phyloP scores from a whole-genome alignment of 2,329 filamentous ascomycete genomes.

The Aspergillus uvarum region DNA sequence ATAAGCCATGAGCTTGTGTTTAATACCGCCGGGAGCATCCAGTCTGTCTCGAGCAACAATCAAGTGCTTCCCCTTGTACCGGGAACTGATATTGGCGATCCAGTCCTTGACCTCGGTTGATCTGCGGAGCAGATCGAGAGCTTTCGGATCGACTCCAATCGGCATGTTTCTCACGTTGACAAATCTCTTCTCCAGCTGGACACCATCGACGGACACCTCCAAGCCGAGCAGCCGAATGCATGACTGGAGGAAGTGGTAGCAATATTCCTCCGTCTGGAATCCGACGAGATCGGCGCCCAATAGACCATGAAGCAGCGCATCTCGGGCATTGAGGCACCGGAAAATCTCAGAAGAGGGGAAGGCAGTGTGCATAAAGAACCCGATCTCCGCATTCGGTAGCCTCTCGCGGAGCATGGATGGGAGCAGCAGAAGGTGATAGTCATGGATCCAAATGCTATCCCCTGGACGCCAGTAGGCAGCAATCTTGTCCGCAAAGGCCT shows the following conservation, averaged over 20 bases:
- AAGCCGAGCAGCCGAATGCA: constrained; percentile 83
- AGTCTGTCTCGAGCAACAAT: constrained; percentile 93
- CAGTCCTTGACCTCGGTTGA: constrained; percentile 72
- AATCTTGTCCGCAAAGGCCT: constrained; percentile 86
- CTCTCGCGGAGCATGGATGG: constrained; percentile 83
- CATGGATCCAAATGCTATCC: constrained; percentile 90
- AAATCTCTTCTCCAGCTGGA: constrained; percentile 85
- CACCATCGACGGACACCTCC: constrained; percentile 78
- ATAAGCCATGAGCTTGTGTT: constrained; percentile 86
- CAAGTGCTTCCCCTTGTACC: constrained; percentile 81
- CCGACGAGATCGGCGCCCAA: constrained; percentile 87
- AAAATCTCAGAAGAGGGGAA: constrained; percentile 97
- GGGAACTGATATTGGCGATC: constrained; percentile 73
- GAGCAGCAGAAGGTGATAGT: constrained; percentile 88
- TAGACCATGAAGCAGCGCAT: constrained; percentile 83
- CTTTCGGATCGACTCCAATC: constrained; percentile 82
- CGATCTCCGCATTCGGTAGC: constrained; percentile 82
- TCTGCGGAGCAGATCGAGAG: constrained; percentile 66
- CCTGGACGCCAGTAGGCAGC: constrained; percentile 86
- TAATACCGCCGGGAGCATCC: constrained; percentile 84
- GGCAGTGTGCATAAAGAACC: constrained; percentile 90
- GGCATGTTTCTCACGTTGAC: constrained; percentile 78
- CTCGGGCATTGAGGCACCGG: constrained; percentile 79
- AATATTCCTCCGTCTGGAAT: constrained; percentile 91
- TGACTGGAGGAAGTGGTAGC: constrained; percentile 88